Base-by-base conservation (phyloP, 2,329 filamentous ascomycete species). In the Cercospora sp. region DNA sequence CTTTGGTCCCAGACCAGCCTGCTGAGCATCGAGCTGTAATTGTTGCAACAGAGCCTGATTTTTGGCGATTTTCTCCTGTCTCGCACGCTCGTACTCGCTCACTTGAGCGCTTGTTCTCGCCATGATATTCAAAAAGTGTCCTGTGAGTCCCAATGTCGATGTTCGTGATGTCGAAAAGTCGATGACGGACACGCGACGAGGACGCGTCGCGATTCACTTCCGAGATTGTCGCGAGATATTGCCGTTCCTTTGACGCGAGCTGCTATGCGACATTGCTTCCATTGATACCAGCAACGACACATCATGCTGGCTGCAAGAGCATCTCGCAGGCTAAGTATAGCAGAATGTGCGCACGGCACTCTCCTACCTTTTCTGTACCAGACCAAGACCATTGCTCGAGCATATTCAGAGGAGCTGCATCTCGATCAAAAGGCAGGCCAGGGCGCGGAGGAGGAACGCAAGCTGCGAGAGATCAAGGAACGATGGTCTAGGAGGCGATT, bases 61-160 rank as follows among this genome's bases (percentile, higher is more conserved):
- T 64, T 91, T 89, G 0, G 90, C 92, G 48, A 97, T 96, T 73
- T 97, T 97, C 69, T 93, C 92, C 16, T 92, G 87, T 0, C 94
- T 87, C 73, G 92, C 89, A 74, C 90, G 89, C 83, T 97, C 94
- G 79, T 97, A 97, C 45, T 93, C 92, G 79, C 91, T 96, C 74
- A 96, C 86, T 31, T 23, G 51, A 23, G 62, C 51, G 20, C 28
- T 59, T 16, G 62, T 48, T 30, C 31, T 53, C 16, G 71, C 71
- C 71, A 75, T 74, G 23, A 30, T 62, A 26, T 45, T 13, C 28
- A 30, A n/a, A 6, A 28, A 33, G 20, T 58, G 42, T 33, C 31
- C 26, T 20, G 45, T 42, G 28, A 23, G 4, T 63, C 18, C 28
- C 31, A 42, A 53, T 36, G 30, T 64, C 6, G 23, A 63, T 66